Base-by-base conservation (phyloP, 495 filamentous ascomycete genomes). In the Thermothielavioides terrestris region DNA sequence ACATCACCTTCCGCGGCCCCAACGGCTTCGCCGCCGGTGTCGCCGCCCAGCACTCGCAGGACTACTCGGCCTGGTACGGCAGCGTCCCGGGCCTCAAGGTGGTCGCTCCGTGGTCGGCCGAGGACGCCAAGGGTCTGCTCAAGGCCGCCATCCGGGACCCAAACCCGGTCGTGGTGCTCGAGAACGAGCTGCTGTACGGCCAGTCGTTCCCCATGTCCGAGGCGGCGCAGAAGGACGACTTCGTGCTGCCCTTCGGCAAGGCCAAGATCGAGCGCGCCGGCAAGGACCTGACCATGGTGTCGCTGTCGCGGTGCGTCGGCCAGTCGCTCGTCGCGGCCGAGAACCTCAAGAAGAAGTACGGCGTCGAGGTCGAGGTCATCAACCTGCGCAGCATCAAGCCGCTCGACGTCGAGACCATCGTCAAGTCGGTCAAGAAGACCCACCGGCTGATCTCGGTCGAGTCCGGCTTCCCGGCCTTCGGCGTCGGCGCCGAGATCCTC, bases 71-170 rank as follows among this genome's bases (percentile, higher is more conserved):
- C 61, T 98, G 92, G 92, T 98, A 98, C 70, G 92, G 90, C 61
- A 90, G 87, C 73, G 91, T 98, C 61, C 92, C 92, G 17, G 92
- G 92, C 47, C 74, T 98, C 60, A 98, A 98, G 78, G 92, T 98
- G 48, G 89, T 97, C 50, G 77, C 84, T 11, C 92, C 92, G 32
- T 98, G 87, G 83, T 94, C 88, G 66, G 80, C 92, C 42, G 92
- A 98, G 74, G 92, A 98, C 72, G 92, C 92, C 56, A 98, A 98
- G 80, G 92, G 92, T 63, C 75, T 98, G 52, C 64, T 97, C 56
- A 98, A 98, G 79, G 92, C 92, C 60, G 90, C 92, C 59, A 98
- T 98, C 66, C 83, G 92, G 56, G 92, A 98, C 68, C 92, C 92
- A 53, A 98, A 98, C 75, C 92, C 92, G 41, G 90, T 96, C 54